Base-by-base conservation (phyloP, 2,329 filamentous ascomycete genomes). In the Talaromyces sp. region DNA sequence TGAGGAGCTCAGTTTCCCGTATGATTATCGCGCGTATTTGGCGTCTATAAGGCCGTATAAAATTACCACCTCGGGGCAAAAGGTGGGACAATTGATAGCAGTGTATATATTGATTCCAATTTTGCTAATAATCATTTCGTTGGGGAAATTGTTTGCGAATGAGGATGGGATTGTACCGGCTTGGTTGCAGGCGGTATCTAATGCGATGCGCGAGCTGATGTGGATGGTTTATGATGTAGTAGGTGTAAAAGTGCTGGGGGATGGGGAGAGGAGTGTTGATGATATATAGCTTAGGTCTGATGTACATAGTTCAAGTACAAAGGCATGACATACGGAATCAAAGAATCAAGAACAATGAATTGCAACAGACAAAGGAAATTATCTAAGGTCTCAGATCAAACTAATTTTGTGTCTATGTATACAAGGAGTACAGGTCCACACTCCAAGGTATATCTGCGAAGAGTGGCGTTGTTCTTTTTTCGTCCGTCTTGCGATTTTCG, bases 1-100 rank as follows among this genome's bases (percentile, higher is more conserved):
- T 0, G 80, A 81, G 1, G 93, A 98, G 75, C 90, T 95, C 74
- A 82, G 83, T n/a, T 83, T 99, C 0, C 95, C 95, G 0, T 78
- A 83, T 5, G 88, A 90, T 63, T 99, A 97, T 73, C 88, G 88
- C 70, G 79, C 81, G 1, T 96, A 93, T 75, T 83, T 99, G 3
- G 80, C 84, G 8, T 79, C 83, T 15, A 82, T 97, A 54, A 85
- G 86, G 62, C 81, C 91, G 0, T 98, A 94, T 75, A 87, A 82
- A 0, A 81, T 87, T 25, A 97, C 92, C 0, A 88, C 83, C 0
- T 74, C 73, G 60, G 82, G 85, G 37, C 94, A 98, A 76, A 80
- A 76, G 17, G 67, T 91, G 0, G 95, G 92, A 0, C 81, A 84
- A 56, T 77, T 81, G 13, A 65, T 93, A 1, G 88, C 96, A 67